Evolutionary conservation across 495 filamentous ascomycete species (phyloP), one percentile per base, ranked within the genome.

Genomic region (Aspergillus heteromorphus): DNA sequence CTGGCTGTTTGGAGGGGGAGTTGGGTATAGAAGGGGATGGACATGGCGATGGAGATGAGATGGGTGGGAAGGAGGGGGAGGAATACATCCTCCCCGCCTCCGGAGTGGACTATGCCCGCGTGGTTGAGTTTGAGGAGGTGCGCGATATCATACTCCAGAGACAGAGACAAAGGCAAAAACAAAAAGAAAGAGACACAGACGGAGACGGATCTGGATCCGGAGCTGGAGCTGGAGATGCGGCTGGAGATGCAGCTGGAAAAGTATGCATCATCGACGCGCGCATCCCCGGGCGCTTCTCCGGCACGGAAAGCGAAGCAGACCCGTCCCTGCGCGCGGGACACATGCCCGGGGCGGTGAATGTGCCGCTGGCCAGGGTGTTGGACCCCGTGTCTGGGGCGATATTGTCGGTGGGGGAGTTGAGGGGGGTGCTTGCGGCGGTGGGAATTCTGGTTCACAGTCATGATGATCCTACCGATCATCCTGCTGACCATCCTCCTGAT

Each of bases 341-440:
- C 55, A 72, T 72, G 55, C 66, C 65, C 0, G 40, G 40, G 2
- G 60, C 69, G 13, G 20, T 68, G 1, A 72, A 69, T 55, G 53
- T 72, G 9, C 69, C 69, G 6, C 36, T 72, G 1, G 47, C 61
- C 4, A 57, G 59, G 0, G 27, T 72, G 21, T 23, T 72, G 48
- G 53, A 48, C 16, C 14, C 18, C 1, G 60, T 57, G 4, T 42
- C 54, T 9, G 63, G 63, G 34, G 42, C 14, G 2, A 34, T 70
- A 0, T 38, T 65, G 6, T 29, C 60, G 2, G 36, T 53, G 1
- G 20, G 14, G 8, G 48, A 63, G 43, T 31, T 70, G 11, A 54
- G 36, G 41, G n/a, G 29, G 7, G 3, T 66, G 2, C 69, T 72
- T 53, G 45, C 48, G 9, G 25, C 29, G 10, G 57, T 54, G 20